These are phyloP conservation scores for Lentinula aciculospora DNA, from an alignment of 768 basidiomycete genomes.

Conservation along the genomic window DNA sequence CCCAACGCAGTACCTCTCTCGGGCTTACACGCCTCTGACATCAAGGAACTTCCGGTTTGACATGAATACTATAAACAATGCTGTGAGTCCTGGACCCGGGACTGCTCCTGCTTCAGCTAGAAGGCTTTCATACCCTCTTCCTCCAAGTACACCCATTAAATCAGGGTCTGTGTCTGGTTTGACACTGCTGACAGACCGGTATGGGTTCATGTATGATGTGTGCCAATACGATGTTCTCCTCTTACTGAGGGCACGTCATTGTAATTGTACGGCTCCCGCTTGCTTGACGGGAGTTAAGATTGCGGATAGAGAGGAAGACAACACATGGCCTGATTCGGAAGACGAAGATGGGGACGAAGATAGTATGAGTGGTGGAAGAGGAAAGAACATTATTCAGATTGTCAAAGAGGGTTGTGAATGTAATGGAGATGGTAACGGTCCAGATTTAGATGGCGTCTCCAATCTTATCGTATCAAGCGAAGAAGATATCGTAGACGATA, in stretches of 20 bases:
- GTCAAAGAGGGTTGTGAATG: slow-evolving; percentile 37
- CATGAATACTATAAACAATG: slow-evolving; percentile 22
- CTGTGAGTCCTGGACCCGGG: slow-evolving; percentile 20
- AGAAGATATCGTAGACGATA: slow-evolving; percentile 1
- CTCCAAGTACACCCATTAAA: slow-evolving; percentile 22
- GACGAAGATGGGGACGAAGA: slow-evolving; percentile 28
- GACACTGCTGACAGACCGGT: slow-evolving; percentile 70
- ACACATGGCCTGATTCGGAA: slow-evolving; percentile 70
- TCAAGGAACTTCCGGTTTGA: slow-evolving; percentile 71
- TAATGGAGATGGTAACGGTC: slow-evolving; percentile 19
- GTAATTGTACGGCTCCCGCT: slow-evolving; percentile 72
- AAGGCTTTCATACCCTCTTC: slow-evolving; percentile 41
- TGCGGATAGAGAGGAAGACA: slow-evolving; percentile 75
- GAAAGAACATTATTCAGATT: slow-evolving; percentile 30
- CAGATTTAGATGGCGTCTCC: neutral
- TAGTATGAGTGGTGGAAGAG: slow-evolving; percentile 24
- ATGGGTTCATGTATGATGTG: slow-evolving; percentile 88
- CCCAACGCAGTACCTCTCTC: slow-evolving; percentile 76
- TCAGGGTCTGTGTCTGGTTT: slow-evolving; percentile 15
- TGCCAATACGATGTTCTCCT: slow-evolving; percentile 76
- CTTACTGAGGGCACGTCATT: slow-evolving; percentile 66
- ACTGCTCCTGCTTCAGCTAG: slow-evolving; percentile 43
- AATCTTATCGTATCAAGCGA: neutral
- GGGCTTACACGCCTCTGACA: slow-evolving; percentile 64
- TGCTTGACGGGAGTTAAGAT: slow-evolving; percentile 86